A percentile compares a stretch with the other conserved stretches of the same genome.
Evolutionary conservation across 106 monocot genomes (phyloP).

Genomic region (Posidonia australis): DNA sequence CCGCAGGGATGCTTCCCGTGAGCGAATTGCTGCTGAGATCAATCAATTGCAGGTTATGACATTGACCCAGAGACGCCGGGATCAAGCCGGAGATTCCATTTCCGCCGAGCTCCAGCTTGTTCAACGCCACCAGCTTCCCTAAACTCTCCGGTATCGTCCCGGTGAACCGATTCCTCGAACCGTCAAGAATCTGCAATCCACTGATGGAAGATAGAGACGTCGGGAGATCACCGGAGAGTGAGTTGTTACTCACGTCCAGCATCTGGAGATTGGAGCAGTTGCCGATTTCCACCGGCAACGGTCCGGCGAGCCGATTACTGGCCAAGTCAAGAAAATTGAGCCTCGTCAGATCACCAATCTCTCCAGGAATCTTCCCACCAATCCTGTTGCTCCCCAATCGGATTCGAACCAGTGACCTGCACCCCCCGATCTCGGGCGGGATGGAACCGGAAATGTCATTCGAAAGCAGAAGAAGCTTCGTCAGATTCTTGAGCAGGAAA

Average conservation of each 20-base stretch:
- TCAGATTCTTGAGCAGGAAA: conserved; percentile 65
- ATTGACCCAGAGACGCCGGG: conserved; percentile 43
- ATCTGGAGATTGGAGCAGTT: conserved; percentile 74
- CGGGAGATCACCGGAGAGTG: conserved; percentile 43
- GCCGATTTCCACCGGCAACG: conserved; percentile 54
- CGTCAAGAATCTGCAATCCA: conserved; percentile 64
- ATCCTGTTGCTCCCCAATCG: conserved; percentile 63
- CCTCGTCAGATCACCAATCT: conserved; percentile 40
- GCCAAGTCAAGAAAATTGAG: conserved; percentile 75
- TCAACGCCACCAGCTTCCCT: conserved; percentile 44
- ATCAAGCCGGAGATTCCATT: conserved; percentile 59
- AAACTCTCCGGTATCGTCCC: conserved; percentile 55
- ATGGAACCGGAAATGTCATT: conserved; percentile 81
- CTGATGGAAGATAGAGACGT: conserved; percentile 31
- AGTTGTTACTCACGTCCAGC: conserved; percentile 73
- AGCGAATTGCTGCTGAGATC: conserved; percentile 72
- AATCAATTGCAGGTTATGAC: conserved; percentile 52
- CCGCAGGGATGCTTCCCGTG: conserved; percentile 49
- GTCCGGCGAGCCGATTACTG: conserved; percentile 48
- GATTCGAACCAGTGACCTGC: conserved; percentile 57
- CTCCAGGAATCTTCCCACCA: conserved; percentile 42
- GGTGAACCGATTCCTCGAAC: conserved; percentile 44
- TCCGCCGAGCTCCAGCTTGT: conserved; percentile 47
- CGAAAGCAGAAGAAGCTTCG: conserved; percentile 65
- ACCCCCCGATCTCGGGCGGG: conserved; percentile 66